Evolutionary conservation across 169 alveolate species (phyloP).

Genomic region (Plasmodium yoelii): DNA sequence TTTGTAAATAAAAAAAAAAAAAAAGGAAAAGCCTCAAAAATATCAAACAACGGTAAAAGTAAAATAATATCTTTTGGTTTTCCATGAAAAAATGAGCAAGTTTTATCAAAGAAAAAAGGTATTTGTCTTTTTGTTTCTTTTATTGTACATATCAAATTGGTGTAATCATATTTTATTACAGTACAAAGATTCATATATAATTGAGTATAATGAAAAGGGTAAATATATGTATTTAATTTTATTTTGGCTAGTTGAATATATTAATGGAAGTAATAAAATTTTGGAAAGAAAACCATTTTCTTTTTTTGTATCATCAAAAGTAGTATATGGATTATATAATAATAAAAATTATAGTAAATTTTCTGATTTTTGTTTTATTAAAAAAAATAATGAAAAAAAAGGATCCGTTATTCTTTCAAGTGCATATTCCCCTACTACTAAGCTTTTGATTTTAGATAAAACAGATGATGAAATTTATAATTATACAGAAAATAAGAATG

Average conservation of each 20-base stretch:
- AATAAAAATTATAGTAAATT: slow-evolving; percentile 24
- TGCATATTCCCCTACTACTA: slow-evolving; percentile 24
- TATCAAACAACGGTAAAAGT: too few relatives aligned
- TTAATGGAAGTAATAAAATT: too few relatives aligned
- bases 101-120: not conserved
- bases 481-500: slow-evolving; percentile 31
- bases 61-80: not conserved
- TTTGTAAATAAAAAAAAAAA: too few relatives aligned
- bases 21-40: too few relatives aligned
- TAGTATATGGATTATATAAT: slow-evolving; percentile 55
- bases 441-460: slow-evolving; percentile 25
- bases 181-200: too few relatives aligned
- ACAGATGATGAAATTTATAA: slow-evolving; percentile 52
- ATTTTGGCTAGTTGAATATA: too few relatives aligned
- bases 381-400: slow-evolving; percentile 6
- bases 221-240: too few relatives aligned
- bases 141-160: not conserved
- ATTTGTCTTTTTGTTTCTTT: not conserved
- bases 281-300: too few relatives aligned
- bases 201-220: too few relatives aligned
- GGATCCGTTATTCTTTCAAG: slow-evolving; percentile 26
- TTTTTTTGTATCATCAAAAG: slow-evolving; percentile 50
- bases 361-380: slow-evolving; percentile 27
- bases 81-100: not conserved
- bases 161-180: too few relatives aligned